Evolutionary conservation across 768 basidiomycete genomes (phyloP).

Genomic region (Mycena pura): DNA sequence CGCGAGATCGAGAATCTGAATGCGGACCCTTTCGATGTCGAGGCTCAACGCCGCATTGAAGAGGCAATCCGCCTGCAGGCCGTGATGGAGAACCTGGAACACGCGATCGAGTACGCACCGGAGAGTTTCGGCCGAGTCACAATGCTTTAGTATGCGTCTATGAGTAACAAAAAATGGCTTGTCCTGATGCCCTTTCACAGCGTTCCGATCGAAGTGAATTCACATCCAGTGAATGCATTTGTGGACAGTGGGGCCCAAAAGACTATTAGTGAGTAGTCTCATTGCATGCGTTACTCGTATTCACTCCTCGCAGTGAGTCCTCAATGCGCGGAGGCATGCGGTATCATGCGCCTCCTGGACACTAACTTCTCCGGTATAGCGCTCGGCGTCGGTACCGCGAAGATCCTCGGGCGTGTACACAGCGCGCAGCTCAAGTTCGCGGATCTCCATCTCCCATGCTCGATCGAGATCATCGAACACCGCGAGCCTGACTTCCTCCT

Average conservation of each 20-base stretch:
- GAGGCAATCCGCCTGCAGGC: slow-evolving; percentile 91
- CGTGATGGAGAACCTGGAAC: slow-evolving; percentile 90
- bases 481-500: slow-evolving; percentile 94
- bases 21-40: slow-evolving; percentile 89
- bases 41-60: slow-evolving; percentile 92
- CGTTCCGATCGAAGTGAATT: slow-evolving; percentile 93
- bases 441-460: slow-evolving; percentile 85
- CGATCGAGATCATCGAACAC: slow-evolving; percentile 97
- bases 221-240: slow-evolving; percentile 89
- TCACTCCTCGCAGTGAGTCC: slow-evolving; percentile 73
- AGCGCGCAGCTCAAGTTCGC: slow-evolving; percentile 89
- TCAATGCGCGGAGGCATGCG: slow-evolving; percentile 89
- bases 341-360: slow-evolving; percentile 96
- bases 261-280: slow-evolving; percentile 81
- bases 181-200: slow-evolving; percentile 44
- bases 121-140: slow-evolving; percentile 93
- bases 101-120: slow-evolving; percentile 92
- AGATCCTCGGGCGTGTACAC: slow-evolving; percentile 93
- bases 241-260: slow-evolving; percentile 98
- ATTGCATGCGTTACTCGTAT: slow-evolving; percentile 6
- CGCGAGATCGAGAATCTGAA: slow-evolving; percentile 74
- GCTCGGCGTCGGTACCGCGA: slow-evolving; percentile 91
- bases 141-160: slow-evolving; percentile 88
- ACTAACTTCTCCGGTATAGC: slow-evolving; percentile 89
- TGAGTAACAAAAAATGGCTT: background rate